These are phyloP conservation scores for Ustilago xerochloae DNA, from an alignment of 1,284 basidiomycete genomes.

Conservation along the genomic window DNA sequence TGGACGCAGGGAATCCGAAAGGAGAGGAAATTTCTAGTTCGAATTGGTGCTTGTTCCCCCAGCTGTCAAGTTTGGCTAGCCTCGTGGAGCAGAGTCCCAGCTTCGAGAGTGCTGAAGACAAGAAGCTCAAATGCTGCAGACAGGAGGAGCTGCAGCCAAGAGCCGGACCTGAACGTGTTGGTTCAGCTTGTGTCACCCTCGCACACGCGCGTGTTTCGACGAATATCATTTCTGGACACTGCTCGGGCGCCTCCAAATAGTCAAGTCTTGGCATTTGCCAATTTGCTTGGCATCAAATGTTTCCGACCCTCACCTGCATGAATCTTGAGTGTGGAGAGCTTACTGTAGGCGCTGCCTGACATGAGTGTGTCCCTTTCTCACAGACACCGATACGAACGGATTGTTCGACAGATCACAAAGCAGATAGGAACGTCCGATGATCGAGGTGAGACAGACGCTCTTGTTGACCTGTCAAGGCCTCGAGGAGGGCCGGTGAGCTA, in stretches of 20 bases:
- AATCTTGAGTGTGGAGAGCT: not conserved
- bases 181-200: not conserved
- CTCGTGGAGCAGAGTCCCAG: too few species aligned
- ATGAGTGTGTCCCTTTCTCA: too few species aligned
- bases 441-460: not conserved
- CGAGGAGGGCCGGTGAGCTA: too few species aligned
- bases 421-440: not conserved
- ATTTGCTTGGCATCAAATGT: conserved; percentile 4
- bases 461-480: too few species aligned
- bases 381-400: not conserved
- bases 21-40: not conserved
- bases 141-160: not conserved
- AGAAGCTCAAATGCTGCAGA: conserved; percentile 3
- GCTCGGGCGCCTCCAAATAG: not conserved
- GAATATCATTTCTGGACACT: not conserved
- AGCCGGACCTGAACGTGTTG: not conserved
- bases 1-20: conserved; percentile 6
- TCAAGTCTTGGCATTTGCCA: conserved; percentile 2
- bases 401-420: not conserved
- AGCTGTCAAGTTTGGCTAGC: not conserved
- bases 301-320: not conserved
- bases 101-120: too few species aligned
- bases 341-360: not conserved
- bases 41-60: not conserved
- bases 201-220: not conserved